Percentiles rank a stretch among this genome's conserved stretches.
phyloP scores from a whole-genome alignment of 129 eudicot species.

The Flaveria brownii region DNA sequence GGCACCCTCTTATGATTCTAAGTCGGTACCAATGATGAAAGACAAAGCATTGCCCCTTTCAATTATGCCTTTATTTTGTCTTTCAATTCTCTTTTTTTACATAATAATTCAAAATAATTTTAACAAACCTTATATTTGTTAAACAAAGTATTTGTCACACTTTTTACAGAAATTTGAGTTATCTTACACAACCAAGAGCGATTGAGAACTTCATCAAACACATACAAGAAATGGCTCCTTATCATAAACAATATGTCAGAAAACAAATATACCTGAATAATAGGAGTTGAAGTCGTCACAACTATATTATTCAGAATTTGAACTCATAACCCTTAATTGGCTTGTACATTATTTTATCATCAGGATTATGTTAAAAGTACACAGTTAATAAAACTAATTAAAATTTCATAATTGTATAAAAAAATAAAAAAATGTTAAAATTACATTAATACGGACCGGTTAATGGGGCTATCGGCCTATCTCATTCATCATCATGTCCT shows the following conservation, averaged over 20 bases:
- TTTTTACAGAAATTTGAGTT: neutral
- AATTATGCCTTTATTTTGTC: slow-evolving; percentile 18
- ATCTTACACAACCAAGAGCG: no score
- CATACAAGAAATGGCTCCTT: no score
- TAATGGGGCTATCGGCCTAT: slow-evolving; percentile 3
- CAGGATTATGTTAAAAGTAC: no score
- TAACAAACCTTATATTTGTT: neutral
- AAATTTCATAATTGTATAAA: neutral
- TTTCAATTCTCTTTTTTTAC: neutral
- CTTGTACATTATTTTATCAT: no score
- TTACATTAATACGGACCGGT: neutral
- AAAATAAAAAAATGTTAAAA: neutral
- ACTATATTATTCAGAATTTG: no score
- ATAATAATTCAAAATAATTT: neutral
- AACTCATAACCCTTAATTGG: no score
- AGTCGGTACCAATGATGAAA: slow-evolving; percentile 27
- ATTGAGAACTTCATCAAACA: no score
- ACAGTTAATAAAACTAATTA: no score
- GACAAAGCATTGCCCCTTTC: slow-evolving; percentile 21
- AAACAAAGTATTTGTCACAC: neutral
- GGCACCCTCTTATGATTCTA: slow-evolving; percentile 26
- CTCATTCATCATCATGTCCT: slow-evolving; percentile 23
- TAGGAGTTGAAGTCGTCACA: no score
- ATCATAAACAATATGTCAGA: no score
- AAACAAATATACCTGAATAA: no score